These are phyloP conservation scores for Harringtonia lauricola DNA, from an alignment of 2,329 filamentous ascomycete genomes.

Conservation along the genomic window DNA sequence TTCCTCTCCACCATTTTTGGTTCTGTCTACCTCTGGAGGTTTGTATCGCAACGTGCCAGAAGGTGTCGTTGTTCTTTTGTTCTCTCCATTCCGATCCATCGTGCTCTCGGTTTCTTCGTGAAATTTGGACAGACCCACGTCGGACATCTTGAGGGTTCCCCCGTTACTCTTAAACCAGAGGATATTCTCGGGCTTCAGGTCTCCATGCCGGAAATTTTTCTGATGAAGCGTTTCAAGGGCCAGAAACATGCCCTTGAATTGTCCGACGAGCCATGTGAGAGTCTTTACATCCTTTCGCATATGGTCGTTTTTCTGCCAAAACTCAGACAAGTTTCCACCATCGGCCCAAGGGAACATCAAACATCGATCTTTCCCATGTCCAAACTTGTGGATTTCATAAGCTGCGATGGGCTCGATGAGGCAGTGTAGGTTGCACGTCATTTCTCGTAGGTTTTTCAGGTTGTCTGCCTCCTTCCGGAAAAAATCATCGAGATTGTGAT, in stretches of 20 bases:
- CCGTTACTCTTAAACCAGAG: constrained; percentile 1
- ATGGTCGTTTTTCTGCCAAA: constrained; percentile 1
- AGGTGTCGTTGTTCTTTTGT: neutral
- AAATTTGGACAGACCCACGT: constrained; percentile 10
- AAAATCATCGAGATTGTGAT: neutral
- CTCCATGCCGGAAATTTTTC: constrained; percentile 8
- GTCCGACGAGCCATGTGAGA: neutral
- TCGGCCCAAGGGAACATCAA: constrained; percentile 11
- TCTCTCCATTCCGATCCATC: neutral
- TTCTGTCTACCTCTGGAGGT: constrained; percentile 4
- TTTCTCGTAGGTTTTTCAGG: neutral
- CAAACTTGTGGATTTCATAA: neutral
- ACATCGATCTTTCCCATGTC: constrained; percentile 6
- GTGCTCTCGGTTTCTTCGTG: neutral
- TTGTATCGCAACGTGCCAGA: constrained; percentile 7
- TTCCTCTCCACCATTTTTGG: neutral
- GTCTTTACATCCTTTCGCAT: neutral
- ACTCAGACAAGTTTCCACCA: constrained; percentile 5
- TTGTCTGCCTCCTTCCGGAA: neutral
- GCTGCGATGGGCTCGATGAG: constrained; percentile 12
- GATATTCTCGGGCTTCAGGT: constrained; percentile 11
- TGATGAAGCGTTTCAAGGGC: constrained; percentile 3
- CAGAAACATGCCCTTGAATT: constrained; percentile 3
- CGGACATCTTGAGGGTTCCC: constrained; percentile 5
- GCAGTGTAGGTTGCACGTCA: neutral